Conservation (phyloP, 768 basidiomycete genomes). For the Mycena floridula region DNA sequence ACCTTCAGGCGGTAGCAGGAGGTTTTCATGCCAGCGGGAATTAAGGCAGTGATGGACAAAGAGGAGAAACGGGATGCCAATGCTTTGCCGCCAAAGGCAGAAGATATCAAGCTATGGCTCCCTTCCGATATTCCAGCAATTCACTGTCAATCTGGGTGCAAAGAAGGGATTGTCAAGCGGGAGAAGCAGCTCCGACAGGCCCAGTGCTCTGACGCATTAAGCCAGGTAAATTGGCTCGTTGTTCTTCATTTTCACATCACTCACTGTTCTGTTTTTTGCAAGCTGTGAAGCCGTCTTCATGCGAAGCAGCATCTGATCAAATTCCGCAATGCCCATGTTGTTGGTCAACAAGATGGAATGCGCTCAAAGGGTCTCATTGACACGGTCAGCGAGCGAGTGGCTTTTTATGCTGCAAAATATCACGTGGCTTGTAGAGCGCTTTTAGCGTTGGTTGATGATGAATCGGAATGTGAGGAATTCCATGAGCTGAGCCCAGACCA, state of each 20-base stretch:
- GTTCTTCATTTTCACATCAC: too few relatives aligned
- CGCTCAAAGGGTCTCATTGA: slow-evolving; percentile 3
- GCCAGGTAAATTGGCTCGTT: background rate
- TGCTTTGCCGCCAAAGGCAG: slow-evolving; percentile 2
- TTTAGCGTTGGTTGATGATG: background rate
- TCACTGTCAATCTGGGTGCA: background rate
- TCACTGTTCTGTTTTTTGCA: too few relatives aligned
- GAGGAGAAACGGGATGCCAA: slow-evolving; percentile 5
- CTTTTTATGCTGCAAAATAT: slow-evolving; percentile 1
- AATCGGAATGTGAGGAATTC: background rate
- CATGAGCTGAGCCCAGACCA: background rate
- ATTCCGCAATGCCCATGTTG: slow-evolving; percentile 3
- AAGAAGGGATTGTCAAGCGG: background rate
- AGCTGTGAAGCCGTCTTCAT: slow-evolving; percentile 4
- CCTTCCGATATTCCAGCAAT: background rate
- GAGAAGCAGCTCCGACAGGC: slow-evolving; percentile 4
- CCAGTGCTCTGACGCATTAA: slow-evolving; percentile 4
- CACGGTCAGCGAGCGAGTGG: slow-evolving; percentile 4
- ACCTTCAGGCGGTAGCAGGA: slow-evolving; percentile 2
- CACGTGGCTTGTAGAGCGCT: background rate
- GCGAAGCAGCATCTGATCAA: slow-evolving; percentile 6
- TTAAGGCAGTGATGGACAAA: background rate
- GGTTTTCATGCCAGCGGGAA: slow-evolving; percentile 6
- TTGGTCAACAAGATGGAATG: background rate
- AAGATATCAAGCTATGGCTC: slow-evolving; percentile 6